These are phyloP conservation scores for Solanum neorickii DNA, from an alignment of 257 asterid species.

Conservation along the genomic window DNA sequence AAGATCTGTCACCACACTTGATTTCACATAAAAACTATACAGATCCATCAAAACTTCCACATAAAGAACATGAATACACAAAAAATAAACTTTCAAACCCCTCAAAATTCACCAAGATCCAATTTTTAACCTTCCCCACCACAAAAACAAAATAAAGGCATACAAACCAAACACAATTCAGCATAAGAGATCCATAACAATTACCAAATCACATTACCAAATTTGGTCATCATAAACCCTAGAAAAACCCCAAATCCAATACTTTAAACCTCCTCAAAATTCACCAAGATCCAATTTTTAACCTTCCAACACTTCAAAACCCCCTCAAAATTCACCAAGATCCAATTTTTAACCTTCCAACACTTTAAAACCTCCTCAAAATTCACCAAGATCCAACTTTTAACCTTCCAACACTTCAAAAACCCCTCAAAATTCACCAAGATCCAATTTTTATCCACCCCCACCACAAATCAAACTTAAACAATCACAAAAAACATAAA, in stretches of 20 bases:
- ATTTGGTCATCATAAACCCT: background rate
- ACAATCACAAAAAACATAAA: background rate
- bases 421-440: background rate
- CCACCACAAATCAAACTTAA: background rate
- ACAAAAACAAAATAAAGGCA: background rate
- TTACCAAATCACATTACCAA: background rate
- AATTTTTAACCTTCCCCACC: background rate
- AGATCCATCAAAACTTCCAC: background rate
- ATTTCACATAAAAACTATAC: background rate
- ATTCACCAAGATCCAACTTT: conserved; percentile 10
- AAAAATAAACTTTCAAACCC: background rate
- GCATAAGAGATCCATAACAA: background rate
- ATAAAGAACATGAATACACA: background rate
- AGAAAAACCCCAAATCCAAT: background rate
- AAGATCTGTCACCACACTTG: background rate
- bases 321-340: too few species aligned
- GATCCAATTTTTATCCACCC: background rate
- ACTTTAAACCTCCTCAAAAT: background rate
- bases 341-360: background rate
- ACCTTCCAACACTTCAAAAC: background rate
- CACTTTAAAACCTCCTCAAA: background rate
- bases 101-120: conserved; percentile 8
- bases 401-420: background rate
- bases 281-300: conserved; percentile 10
- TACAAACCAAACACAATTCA: background rate